These are phyloP conservation scores for Candida peoriensis DNA, from an alignment of 805 yeast species.

Conservation along the genomic window DNA sequence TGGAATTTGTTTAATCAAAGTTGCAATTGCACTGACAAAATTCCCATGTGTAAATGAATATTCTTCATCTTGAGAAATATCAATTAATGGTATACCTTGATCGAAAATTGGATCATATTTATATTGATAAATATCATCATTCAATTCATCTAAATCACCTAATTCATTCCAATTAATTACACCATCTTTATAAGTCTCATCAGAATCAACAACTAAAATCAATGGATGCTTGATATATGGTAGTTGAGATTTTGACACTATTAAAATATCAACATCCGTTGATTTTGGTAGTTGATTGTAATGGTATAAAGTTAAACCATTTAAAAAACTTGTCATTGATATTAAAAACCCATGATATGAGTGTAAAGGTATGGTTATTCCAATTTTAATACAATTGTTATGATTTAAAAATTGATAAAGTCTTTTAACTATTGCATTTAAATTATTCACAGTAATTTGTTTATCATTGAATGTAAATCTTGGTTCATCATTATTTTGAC, in stretches of 20 bases:
- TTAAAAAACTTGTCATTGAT: constrained; percentile 39
- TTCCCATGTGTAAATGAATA: constrained; percentile 45
- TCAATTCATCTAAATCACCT: constrained; percentile 7
- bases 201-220: constrained; percentile 26
- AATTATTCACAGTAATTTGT: constrained; percentile 10
- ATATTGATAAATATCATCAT: constrained; percentile 17
- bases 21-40: constrained; percentile 48
- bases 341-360: constrained; percentile 33
- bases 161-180: constrained; percentile 25
- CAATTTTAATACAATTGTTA: constrained; percentile 22
- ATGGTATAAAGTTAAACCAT: constrained; percentile 36
- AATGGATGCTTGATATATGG: constrained; percentile 20
- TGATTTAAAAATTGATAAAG: constrained; percentile 17
- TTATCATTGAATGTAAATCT: constrained; percentile 23
- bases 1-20: constrained; percentile 35
- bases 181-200: constrained; percentile 4
- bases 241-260: constrained; percentile 25
- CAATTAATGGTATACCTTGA: constrained; percentile 28
- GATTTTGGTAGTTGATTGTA: constrained; percentile 30
- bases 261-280: constrained; percentile 27
- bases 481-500: constrained; percentile 18
- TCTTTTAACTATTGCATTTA: constrained; percentile 28
- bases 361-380: constrained; percentile 24
- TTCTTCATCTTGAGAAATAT: constrained; percentile 26
- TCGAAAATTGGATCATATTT: constrained; percentile 27